Percentiles rank a stretch among this genome's conserved stretches.
Evolutionary conservation across 1,284 basidiomycete genomes (phyloP).

Genomic region (Malassezia caprae): DNA sequence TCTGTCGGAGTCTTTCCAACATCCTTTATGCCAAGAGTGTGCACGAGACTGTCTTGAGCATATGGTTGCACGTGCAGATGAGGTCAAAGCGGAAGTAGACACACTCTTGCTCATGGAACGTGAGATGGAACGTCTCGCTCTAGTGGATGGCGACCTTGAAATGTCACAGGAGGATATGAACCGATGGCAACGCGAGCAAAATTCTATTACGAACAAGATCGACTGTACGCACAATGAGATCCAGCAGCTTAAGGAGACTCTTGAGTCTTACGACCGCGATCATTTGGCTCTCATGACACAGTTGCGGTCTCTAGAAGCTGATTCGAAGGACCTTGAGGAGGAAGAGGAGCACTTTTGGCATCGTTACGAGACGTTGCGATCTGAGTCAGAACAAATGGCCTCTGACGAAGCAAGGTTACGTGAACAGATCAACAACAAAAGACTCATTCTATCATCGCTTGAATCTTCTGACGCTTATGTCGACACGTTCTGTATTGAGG

Average conservation of each 20-base stretch:
- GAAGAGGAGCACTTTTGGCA: slow-evolving; percentile 83
- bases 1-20: slow-evolving; percentile 43
- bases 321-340: slow-evolving; percentile 55
- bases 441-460: slow-evolving; percentile 63
- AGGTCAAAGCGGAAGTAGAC: slow-evolving; percentile 80
- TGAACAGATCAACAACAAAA: slow-evolving; percentile 50
- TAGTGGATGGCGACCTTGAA: slow-evolving; percentile 13
- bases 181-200: slow-evolving; percentile 10
- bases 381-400: slow-evolving; percentile 60
- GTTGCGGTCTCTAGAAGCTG: slow-evolving; percentile 11
- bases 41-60: neutral
- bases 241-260: slow-evolving; percentile 5
- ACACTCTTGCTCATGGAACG: slow-evolving; percentile 53
- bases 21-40: slow-evolving; percentile 90
- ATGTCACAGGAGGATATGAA: neutral
- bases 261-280: neutral
- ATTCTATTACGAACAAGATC: slow-evolving; percentile 16
- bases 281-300: neutral
- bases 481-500: slow-evolving; percentile 94
- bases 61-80: slow-evolving; percentile 36
- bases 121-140: slow-evolving; percentile 25
- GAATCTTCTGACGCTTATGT: slow-evolving; percentile 94
- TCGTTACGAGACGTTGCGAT: slow-evolving; percentile 61
- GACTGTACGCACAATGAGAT: slow-evolving; percentile 19
- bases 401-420: slow-evolving; percentile 63